Evolutionary conservation across 345 rosid genomes (phyloP).

Genomic region (Eucalyptus dawsonii): DNA sequence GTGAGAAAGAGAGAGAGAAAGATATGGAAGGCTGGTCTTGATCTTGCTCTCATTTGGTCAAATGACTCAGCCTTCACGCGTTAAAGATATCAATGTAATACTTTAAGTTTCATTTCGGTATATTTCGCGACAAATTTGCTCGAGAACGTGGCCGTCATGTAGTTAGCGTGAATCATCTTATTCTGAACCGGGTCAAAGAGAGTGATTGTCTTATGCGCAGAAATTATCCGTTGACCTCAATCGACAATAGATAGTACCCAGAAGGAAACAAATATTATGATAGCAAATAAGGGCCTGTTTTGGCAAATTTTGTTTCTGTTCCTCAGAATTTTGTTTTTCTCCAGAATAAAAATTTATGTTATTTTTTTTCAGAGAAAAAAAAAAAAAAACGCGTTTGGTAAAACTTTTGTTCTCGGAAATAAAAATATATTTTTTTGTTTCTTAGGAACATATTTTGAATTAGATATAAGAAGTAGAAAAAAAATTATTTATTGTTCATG

Average conservation of each 20-base stretch:
- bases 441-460: too few species aligned
- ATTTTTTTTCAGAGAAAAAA: fast-evolving
- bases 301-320: too few species aligned
- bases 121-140: neutral
- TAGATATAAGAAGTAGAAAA: too few species aligned
- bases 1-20: neutral
- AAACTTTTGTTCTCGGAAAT: fast-evolving
- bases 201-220: neutral
- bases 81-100: neutral
- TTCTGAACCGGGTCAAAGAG: neutral
- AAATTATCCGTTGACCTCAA: neutral
- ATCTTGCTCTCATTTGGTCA: neutral
- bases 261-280: neutral
- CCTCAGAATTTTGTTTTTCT: fast-evolving
- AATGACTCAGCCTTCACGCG: neutral
- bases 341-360: too few species aligned
- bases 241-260: neutral
- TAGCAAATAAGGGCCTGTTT: neutral
- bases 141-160: neutral
- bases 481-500: too few species aligned
- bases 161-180: neutral
- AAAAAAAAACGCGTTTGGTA: too few species aligned
- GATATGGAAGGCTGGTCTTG: neutral
- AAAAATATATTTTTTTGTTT: too few species aligned
- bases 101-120: neutral